Conservation (phyloP, 441 rosid species). For the Bruguiera hainesii region DNA sequence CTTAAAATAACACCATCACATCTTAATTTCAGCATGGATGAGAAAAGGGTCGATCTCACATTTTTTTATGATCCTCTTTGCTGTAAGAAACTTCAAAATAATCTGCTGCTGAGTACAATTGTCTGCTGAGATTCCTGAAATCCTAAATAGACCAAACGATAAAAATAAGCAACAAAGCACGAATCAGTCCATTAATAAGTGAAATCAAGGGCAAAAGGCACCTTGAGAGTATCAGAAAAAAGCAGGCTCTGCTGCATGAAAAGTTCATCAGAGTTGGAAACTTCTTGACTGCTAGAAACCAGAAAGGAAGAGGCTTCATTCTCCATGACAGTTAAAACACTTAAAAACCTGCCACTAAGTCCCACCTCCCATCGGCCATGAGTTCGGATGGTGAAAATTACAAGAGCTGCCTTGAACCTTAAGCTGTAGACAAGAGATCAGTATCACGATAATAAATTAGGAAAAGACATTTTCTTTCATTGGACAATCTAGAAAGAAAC, state of each 20-base stretch:
- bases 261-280: conserved; percentile 64
- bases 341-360: too few relatives aligned
- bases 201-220: conserved; percentile 11
- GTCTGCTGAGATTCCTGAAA: conserved; percentile 68
- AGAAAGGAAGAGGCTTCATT: conserved; percentile 39
- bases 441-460: too few relatives aligned
- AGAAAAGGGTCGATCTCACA: conserved; percentile 41
- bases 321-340: conserved; percentile 23
- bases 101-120: conserved; percentile 85
- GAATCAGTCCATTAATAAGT: not conserved
- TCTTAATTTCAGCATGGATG: not conserved
- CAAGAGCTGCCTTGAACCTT: not conserved
- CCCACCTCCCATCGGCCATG: too few relatives aligned
- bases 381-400: not conserved
- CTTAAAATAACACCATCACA: not conserved
- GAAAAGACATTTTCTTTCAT: too few relatives aligned
- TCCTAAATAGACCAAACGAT: conserved; percentile 38
- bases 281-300: conserved; percentile 38
- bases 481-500: too few relatives aligned
- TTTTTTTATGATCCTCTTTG: conserved; percentile 54
- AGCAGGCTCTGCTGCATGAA: conserved; percentile 65
- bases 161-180: not conserved
- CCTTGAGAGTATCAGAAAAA: conserved; percentile 73
- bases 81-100: conserved; percentile 67
- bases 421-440: too few relatives aligned